Evolutionary conservation across 352 stramenopile species (phyloP), one percentile per base, ranked within the genome.

Genomic region (Phytophthora citrophthora): DNA sequence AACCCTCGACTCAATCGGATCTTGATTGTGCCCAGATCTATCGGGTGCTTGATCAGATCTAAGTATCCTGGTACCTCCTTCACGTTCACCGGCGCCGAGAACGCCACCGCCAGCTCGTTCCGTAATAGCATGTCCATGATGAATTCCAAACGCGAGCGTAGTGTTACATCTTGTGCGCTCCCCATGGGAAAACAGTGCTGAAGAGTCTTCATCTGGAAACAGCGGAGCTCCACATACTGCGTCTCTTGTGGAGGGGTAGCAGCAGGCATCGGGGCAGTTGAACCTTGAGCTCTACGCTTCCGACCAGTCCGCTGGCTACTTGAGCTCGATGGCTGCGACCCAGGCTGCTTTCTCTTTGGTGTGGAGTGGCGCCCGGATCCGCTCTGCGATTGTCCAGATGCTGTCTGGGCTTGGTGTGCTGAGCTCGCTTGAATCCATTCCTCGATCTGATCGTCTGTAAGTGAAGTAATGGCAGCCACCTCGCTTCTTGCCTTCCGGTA

Each of bases 11-110:
- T 62, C 29, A 99, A 74, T 16, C 93, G 88, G 26, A 79, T 74
- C 18, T 84, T 88, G 36, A 98, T 81, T 23, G 95, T 98, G 5
- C 85, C 85, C 4, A 99, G 68, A 67, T 99, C 94, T 89, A 98
- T 98, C 15, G 93, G 90, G 6, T 82, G 41, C 46, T 86, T 88
- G 55, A 96, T 80, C 24, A 96, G 47, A 34, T 83, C 70, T 2
- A 62, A 53, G 53, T 96, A 96, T 12, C 83, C 85, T 13, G 82
- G 86, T 1, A 96, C 79, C 20, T 87, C 79, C 2, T 86, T 76
- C 10, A 73, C 54, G 27, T 91, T 81, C 49, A 96, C 88, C 5
- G 88, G 88, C 5, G 79, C 61, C 0, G 80, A 68, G 54, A 96
- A 96, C 27, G 88, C 72, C 26, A 79, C 18, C 13, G 88, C 80